Evolutionary conservation across 768 basidiomycete species (phyloP), one percentile per base, ranked within the genome.

Genomic region (Omphalotus guepiniiformis): DNA sequence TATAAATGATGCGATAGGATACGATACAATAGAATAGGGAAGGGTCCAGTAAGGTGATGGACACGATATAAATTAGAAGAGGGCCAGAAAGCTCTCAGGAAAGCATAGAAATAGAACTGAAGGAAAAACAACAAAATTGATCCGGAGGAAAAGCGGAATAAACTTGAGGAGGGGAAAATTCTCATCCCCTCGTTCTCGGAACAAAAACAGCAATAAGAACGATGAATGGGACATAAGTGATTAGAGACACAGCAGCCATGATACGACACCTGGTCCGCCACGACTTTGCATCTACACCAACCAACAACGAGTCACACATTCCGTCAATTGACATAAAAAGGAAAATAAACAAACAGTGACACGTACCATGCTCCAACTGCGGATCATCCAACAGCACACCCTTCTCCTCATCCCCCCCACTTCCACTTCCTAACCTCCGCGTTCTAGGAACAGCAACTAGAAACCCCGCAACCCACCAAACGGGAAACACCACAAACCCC

Each of bases 401-500:
- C 37, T 49, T 49, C 21, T 42, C 48, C 18, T 34, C 38, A 8
- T 11, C 19, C n/a, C 35, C 44, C n/a, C n/a, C n/a, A 30, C 4
- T n/a, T 3, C 36, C 36, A 21, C 28, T 32, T 6, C 30, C 39
- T 6, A 49, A 27, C 18, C 21, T 41, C 30, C 48, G 41, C 16
- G 48, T 49, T 30, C 39, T 41, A 8, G 48, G 48, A 9, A 85
- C 75, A 21, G 69, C 68, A 39, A 71, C 60, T 15, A 55, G 50
- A 48, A 74, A 73, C 6, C 69, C 70, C 62, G 76, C 64, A 62
- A 60, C 69, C 85, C 68, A 89, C 69, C 85, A 88, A 66, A 86
- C 62, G 66, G 66, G 87, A 57, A 68, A 88, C 63, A 72, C 63
- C 62, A 68, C 72, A 58, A 89, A 88, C 12, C 86, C 88, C 47